Percentiles rank a stretch among this genome's conserved stretches.
Evolutionary conservation across 306 rosid species (phyloP).

Genomic region (Abrus precatorius): DNA sequence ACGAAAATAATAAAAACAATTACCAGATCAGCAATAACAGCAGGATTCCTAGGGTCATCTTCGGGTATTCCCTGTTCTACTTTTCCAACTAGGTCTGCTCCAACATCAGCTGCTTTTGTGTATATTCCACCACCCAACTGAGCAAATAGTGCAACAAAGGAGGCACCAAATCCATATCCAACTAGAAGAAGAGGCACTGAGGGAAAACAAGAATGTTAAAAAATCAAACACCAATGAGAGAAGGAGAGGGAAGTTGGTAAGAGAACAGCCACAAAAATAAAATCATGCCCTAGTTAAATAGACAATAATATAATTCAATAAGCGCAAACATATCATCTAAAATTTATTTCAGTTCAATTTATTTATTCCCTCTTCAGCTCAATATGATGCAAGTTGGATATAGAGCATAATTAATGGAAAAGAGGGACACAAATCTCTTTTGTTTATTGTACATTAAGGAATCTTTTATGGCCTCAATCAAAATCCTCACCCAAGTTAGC

Average conservation of each 20-base stretch:
- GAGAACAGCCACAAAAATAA: constrained; percentile 6
- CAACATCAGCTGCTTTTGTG: constrained; percentile 99
- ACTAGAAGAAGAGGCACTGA: constrained; percentile 99
- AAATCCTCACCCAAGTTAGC: constrained; percentile 28
- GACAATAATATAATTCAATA: not conserved
- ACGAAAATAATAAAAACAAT: constrained; percentile 36
- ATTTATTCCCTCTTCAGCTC: constrained; percentile 3
- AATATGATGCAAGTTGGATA: constrained; percentile 5
- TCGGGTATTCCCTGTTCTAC: constrained; percentile 99
- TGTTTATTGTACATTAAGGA: constrained; percentile 19
- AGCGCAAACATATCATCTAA: constrained; percentile 8
- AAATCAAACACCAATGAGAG: constrained; percentile 33
- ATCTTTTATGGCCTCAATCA: constrained; percentile 32
- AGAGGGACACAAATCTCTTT: constrained; percentile 11
- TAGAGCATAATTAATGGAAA: constrained; percentile 3
- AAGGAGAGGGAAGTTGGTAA: constrained; percentile 1
- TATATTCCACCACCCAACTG: constrained; percentile 99
- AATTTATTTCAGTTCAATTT: constrained; percentile 35
- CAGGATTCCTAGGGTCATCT: constrained; percentile 99
- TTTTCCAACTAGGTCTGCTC: constrained; percentile 99
- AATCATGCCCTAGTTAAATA: constrained; percentile 19
- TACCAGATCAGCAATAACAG: constrained; percentile 99
- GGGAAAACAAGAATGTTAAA: constrained; percentile 44
- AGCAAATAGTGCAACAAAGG: constrained; percentile 97
- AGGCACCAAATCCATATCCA: constrained; percentile 98